A percentile compares a stretch with the other conserved stretches of the same genome.
Evolutionary conservation across 192 early-diverging fungal genomes (phyloP).

Genomic region (Phycomyces nitens): DNA sequence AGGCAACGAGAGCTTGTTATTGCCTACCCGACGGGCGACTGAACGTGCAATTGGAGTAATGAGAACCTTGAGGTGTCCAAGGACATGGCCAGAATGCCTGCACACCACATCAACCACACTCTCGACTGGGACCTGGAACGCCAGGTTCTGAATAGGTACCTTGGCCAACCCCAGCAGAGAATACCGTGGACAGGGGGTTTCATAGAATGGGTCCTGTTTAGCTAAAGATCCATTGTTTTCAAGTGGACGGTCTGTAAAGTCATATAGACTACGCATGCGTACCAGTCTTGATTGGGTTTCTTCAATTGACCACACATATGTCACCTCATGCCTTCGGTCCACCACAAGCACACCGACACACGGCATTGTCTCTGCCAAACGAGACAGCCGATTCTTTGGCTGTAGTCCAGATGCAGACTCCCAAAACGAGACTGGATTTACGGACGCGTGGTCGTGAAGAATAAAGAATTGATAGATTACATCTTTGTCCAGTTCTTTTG

Average conservation of each 20-base stretch:
- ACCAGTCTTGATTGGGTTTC: conserved; percentile 55
- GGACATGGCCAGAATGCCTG: conserved; percentile 34
- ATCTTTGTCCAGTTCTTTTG: conserved; percentile 75
- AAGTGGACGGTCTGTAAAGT: conserved; percentile 48
- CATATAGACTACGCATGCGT: conserved; percentile 68
- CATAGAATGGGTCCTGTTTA: conserved; percentile 56
- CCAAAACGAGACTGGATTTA: conserved; percentile 46
- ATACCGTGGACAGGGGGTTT: conserved; percentile 47
- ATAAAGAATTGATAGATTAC: conserved; percentile 82
- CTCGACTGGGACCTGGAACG: conserved; percentile 40
- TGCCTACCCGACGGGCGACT: neutral
- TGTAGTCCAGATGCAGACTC: conserved; percentile 40
- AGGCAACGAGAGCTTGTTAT: neutral
- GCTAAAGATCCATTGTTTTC: conserved; percentile 48
- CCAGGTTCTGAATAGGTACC: conserved; percentile 39
- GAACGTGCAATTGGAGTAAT: conserved; percentile 41
- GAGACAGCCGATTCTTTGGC: neutral
- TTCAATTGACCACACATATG: conserved; percentile 63
- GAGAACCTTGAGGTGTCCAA: conserved; percentile 38
- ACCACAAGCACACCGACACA: conserved; percentile 54
- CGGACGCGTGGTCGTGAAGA: conserved; percentile 49
- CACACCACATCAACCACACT: conserved; percentile 38
- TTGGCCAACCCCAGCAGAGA: conserved; percentile 49
- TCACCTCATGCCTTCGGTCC: conserved; percentile 44
- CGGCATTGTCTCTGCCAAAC: conserved; percentile 32